A percentile compares a stretch with the other conserved stretches of the same genome.
Evolutionary conservation across 1,284 basidiomycete species (phyloP).

Genomic region (Ustilago hordei): DNA sequence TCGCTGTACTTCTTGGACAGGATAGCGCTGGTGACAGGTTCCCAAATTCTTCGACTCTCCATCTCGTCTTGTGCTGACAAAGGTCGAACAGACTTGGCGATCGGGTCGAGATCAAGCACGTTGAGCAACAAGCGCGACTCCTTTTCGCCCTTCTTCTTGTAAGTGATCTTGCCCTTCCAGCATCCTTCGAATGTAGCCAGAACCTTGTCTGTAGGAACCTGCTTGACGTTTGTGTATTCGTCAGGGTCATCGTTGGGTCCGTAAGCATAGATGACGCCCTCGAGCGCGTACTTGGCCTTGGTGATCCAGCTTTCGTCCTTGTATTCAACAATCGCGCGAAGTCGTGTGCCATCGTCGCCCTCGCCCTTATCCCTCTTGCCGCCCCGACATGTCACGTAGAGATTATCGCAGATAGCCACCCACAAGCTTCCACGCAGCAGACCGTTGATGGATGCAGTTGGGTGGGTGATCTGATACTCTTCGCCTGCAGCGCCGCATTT

Average conservation of each 20-base stretch:
- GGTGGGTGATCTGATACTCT: slow-evolving; percentile 82
- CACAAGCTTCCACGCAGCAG: slow-evolving; percentile 90
- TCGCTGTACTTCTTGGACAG: slow-evolving; percentile 81
- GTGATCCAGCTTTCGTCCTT: slow-evolving; percentile 98
- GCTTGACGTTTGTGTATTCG: slow-evolving; percentile 85
- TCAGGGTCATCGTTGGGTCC: slow-evolving; percentile 74
- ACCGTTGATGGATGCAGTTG: slow-evolving; percentile 88
- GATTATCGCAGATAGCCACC: slow-evolving; percentile 82
- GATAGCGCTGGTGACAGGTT: slow-evolving; percentile 77
- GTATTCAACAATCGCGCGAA: slow-evolving; percentile 89
- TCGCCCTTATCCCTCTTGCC: slow-evolving; percentile 72
- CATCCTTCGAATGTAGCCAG: slow-evolving; percentile 87
- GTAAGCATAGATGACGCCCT: slow-evolving; percentile 90
- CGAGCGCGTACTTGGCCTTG: slow-evolving; percentile 84
- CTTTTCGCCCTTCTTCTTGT: slow-evolving; percentile 78
- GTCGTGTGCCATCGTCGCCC: slow-evolving; percentile 70
- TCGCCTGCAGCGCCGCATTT: slow-evolving; percentile 57
- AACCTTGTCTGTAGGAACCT: slow-evolving; percentile 83
- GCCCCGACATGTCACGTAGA: slow-evolving; percentile 84
- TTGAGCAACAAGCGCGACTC: slow-evolving; percentile 83
- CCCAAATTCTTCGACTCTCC: slow-evolving; percentile 91
- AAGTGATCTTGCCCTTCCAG: slow-evolving; percentile 86
- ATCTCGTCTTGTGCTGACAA: slow-evolving; percentile 80
- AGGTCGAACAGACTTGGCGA: slow-evolving; percentile 87
- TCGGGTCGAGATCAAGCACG: slow-evolving; percentile 78